Conservation (phyloP, 2,329 filamentous ascomycete genomes). For the Cladosporium sp. region DNA sequence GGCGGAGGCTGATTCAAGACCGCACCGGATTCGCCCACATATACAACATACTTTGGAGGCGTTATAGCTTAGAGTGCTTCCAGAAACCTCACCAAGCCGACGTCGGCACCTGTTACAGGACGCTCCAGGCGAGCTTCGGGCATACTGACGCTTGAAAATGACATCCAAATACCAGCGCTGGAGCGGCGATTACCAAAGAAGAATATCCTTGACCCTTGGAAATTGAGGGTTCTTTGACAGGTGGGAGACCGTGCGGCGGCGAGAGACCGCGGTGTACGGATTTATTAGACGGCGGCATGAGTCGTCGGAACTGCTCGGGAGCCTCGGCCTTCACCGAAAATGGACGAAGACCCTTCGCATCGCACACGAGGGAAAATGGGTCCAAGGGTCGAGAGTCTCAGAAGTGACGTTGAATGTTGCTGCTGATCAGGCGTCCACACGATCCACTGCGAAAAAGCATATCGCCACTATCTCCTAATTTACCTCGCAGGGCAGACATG, state of each 20-base stretch:
- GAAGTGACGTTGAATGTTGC: too few species aligned
- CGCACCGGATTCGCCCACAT: not conserved
- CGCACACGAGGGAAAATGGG: not conserved
- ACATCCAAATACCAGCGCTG: not conserved
- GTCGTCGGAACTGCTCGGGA: not conserved
- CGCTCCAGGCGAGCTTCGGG: constrained; percentile 1
- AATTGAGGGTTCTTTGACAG: constrained; percentile 6
- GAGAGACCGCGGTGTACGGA: not conserved
- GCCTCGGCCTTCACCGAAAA: constrained; percentile 7
- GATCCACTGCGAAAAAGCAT: too few species aligned
- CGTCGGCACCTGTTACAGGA: not conserved
- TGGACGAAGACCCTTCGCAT: not conserved
- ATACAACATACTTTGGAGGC: not conserved
- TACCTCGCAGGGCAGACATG: not conserved
- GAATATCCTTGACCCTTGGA: constrained; percentile 5
- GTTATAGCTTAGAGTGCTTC: not conserved
- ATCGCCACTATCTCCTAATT: too few species aligned
- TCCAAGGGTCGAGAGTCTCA: not conserved
- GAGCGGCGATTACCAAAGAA: too few species aligned
- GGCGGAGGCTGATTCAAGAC: not conserved
- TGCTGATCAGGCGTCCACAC: too few species aligned
- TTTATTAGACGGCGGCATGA: not conserved
- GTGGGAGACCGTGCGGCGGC: not conserved
- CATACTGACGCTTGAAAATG: constrained; percentile 2
- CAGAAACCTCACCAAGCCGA: not conserved